phyloP scores from a whole-genome alignment of 371 early-diverging fungal species.

The Mortierella polycephala region DNA sequence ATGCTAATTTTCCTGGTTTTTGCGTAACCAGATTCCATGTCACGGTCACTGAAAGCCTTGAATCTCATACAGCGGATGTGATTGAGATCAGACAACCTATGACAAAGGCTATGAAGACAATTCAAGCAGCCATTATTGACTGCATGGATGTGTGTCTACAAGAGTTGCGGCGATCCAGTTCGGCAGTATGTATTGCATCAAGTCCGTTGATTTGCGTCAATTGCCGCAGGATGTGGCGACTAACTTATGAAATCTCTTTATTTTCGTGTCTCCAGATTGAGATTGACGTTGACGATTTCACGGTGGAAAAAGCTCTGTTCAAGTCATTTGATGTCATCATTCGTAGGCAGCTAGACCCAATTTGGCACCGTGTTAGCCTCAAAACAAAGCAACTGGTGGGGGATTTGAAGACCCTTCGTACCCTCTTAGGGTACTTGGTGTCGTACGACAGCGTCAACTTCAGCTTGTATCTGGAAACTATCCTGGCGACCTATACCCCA shows the following conservation, averaged over 20 bases:
- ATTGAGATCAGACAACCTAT: conserved; percentile 87
- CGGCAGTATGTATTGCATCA: conserved; percentile 56
- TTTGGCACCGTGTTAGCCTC: conserved; percentile 87
- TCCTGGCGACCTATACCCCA: conserved; percentile 69
- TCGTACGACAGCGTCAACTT: conserved; percentile 92
- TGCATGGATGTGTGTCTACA: conserved; percentile 84
- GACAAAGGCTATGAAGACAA: conserved; percentile 82
- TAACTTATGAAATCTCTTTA: background rate
- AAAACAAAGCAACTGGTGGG: conserved; percentile 80
- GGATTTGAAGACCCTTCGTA: conserved; percentile 80
- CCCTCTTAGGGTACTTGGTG: conserved; percentile 78
- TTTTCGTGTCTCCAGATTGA: conserved; percentile 49
- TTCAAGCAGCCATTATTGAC: conserved; percentile 87
- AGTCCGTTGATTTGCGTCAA: background rate
- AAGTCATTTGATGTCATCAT: conserved; percentile 83
- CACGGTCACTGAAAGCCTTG: conserved; percentile 69
- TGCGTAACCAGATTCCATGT: conserved; percentile 75
- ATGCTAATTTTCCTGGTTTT: background rate
- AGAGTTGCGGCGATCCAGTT: conserved; percentile 79
- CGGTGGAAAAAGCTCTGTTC: conserved; percentile 87
- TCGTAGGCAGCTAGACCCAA: conserved; percentile 80
- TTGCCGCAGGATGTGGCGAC: too few relatives aligned
- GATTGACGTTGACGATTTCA: conserved; percentile 86
- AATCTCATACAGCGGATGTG: conserved; percentile 66
- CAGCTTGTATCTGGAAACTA: conserved; percentile 84